These are phyloP conservation scores for Asterionellopsis glacialis DNA, from an alignment of 108 stramenopile species.

Conservation along the genomic window DNA sequence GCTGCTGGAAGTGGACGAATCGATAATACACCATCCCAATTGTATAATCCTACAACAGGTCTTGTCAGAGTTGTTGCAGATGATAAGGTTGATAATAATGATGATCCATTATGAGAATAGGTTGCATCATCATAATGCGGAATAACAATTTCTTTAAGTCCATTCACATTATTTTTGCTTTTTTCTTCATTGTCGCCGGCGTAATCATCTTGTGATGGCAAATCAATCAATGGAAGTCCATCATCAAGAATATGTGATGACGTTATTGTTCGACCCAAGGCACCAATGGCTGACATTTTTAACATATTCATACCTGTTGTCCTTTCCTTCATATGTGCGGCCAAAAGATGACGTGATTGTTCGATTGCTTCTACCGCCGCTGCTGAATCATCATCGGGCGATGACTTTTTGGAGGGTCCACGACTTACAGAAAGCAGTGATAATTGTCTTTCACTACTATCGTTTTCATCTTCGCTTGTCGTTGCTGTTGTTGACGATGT, in stretches of 20 bases:
- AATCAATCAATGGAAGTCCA: slow-evolving; percentile 6
- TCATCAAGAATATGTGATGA: background rate
- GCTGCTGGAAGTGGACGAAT: slow-evolving; percentile 74
- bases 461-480: slow-evolving; percentile 2
- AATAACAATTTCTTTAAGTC: slow-evolving; percentile 21
- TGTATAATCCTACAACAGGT: slow-evolving; percentile 17
- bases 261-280: background rate
- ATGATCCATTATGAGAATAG: background rate
- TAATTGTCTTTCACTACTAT: background rate
- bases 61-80: background rate
- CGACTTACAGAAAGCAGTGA: slow-evolving; percentile 6
- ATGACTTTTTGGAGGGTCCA: background rate
- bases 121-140: slow-evolving; percentile 7
- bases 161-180: background rate
- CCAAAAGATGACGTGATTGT: background rate
- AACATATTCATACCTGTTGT: background rate
- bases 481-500: background rate
- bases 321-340: background rate
- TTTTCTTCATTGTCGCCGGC: background rate
- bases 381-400: background rate
- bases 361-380: background rate
- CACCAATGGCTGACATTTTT: background rate
- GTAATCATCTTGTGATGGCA: background rate
- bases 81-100: slow-evolving; percentile 2
- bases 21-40: slow-evolving; percentile 6